Conservation (phyloP, 192 early-diverging fungal genomes). For the Rhizoclosmatium globosum region DNA sequence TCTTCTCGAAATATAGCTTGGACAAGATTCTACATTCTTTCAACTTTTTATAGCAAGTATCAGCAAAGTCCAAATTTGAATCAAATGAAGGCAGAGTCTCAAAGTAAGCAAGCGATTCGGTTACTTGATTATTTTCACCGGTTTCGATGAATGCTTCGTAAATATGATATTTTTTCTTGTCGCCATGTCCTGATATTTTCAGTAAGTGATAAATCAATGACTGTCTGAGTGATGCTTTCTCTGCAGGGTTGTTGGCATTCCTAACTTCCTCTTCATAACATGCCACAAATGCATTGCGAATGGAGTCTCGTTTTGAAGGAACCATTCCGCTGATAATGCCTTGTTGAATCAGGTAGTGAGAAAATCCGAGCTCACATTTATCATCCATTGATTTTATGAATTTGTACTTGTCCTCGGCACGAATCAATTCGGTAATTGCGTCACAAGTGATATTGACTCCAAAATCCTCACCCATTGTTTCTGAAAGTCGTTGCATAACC, state of each 20-base stretch:
- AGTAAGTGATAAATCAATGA: slow-evolving; percentile 24
- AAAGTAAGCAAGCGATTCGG: slow-evolving; percentile 22
- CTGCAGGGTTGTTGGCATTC: not conserved
- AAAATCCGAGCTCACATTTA: slow-evolving; percentile 5
- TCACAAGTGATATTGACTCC: not conserved
- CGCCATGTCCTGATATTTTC: slow-evolving; percentile 3
- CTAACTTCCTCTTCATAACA: slow-evolving; percentile 12
- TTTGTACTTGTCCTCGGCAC: slow-evolving; percentile 15
- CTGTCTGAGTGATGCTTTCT: slow-evolving; percentile 1
- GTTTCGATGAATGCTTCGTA: slow-evolving; percentile 29
- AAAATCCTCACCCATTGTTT: not conserved
- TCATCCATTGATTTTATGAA: slow-evolving; percentile 21
- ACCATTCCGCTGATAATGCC: slow-evolving; percentile 7
- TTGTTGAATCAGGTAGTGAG: slow-evolving; percentile 24
- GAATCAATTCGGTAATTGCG: not conserved
- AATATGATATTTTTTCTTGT: slow-evolving; percentile 10
- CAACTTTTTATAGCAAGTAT: slow-evolving; percentile 10
- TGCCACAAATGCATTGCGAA: slow-evolving; percentile 8
- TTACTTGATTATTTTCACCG: slow-evolving; percentile 1
- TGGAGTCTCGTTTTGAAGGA: slow-evolving; percentile 8
- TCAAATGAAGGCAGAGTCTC: not conserved
- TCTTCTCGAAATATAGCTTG: slow-evolving; percentile 2
- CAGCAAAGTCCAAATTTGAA: not conserved
- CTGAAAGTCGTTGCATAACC: not conserved
- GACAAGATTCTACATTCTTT: slow-evolving; percentile 5